Evolutionary conservation across 805 yeast species (phyloP), one percentile per base, ranked within the genome.

Genomic region (Metschnikowia vanudenii): DNA sequence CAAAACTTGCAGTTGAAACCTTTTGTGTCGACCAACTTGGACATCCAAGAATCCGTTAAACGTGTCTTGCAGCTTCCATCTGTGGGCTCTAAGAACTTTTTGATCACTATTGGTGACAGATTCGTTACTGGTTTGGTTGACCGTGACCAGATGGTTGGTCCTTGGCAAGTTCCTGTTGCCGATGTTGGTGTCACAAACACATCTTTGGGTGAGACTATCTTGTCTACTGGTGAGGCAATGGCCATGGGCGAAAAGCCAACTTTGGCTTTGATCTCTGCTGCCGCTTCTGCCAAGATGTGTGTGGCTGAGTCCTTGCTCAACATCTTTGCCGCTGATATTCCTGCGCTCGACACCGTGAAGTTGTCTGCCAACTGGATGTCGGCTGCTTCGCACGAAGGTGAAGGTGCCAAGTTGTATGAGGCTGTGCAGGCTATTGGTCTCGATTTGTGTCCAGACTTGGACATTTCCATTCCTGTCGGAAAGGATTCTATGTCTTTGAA

Each of bases 291-390:
- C 30, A 87, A 91, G 71, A 82, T 94, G 84, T 82, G 91, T 57
- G 95, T 94, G 51, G 98, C 98, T 26, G 99, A 94, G 75, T 84
- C 97, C 4, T 76, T 94, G 61, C 67, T 90, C 66, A 94, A 94
- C 64, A 63, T 92, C 37, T 79, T 82, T 58, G 97, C 99, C 31
- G 95, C 98, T 32, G 96, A 94, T 65, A 77, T 94, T 49, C 80
- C 84, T 49, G 73, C 82, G 7, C 73, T 92, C 50, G 83, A 82
- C 52, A 78, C 82, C 54, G 82, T 94, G 45, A 88, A 91, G 62
- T 71, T 94, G 49, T 88, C 96, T 43, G 99, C 99, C 38, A 94
- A 94, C 74, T 94, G 99, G 99, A 94, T 94, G 99, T 84, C 97
- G 10, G 91, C 98, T 41, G 96, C 99, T 22, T 77, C 92, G 30